phyloP scores from a whole-genome alignment of 2,329 filamentous ascomycete species.

The Mycogone perniciosa region DNA sequence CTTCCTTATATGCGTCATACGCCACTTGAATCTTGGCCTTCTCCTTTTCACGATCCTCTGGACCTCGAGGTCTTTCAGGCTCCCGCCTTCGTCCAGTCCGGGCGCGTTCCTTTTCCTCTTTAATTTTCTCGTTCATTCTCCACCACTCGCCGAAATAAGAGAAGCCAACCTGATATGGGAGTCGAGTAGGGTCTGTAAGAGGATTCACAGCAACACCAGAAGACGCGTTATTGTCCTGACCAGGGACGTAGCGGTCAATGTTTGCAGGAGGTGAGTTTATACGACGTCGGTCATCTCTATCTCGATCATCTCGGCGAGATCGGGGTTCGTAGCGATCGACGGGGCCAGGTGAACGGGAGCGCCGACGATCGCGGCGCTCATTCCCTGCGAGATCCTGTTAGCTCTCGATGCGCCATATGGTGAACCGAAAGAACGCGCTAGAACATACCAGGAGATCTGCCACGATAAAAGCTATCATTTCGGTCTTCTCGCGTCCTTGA shows the following conservation, averaged over 20 bases:
- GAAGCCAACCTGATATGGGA: conserved; percentile 77
- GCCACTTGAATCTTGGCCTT: conserved; percentile 69
- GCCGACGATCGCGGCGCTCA: conserved; percentile 55
- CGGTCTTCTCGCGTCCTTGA: conserved; percentile 45
- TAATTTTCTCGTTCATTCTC: conserved; percentile 74
- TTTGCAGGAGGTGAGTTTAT: conserved; percentile 59
- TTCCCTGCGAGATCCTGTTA: conserved; percentile 34
- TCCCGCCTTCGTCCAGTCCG: conserved; percentile 64
- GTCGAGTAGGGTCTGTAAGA: conserved; percentile 62
- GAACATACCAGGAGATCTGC: conserved; percentile 63
- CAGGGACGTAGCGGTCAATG: conserved; percentile 81
- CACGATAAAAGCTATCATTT: conserved; percentile 57
- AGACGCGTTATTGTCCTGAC: conserved; percentile 51
- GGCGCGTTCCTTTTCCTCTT: conserved; percentile 69
- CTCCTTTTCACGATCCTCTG: conserved; percentile 73
- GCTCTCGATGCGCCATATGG: neutral
- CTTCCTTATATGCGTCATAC: conserved; percentile 62
- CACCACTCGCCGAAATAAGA: conserved; percentile 85
- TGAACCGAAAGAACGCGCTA: too few relatives aligned
- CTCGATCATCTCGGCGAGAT: conserved; percentile 59
- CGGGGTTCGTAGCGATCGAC: conserved; percentile 75
- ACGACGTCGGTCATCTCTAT: conserved; percentile 56
- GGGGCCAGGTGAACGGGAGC: conserved; percentile 62
- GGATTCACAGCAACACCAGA: conserved; percentile 52
- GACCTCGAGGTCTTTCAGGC: conserved; percentile 55